Evolutionary conservation across 805 yeast species (phyloP).

Genomic region (Lachancea nothofagi): DNA sequence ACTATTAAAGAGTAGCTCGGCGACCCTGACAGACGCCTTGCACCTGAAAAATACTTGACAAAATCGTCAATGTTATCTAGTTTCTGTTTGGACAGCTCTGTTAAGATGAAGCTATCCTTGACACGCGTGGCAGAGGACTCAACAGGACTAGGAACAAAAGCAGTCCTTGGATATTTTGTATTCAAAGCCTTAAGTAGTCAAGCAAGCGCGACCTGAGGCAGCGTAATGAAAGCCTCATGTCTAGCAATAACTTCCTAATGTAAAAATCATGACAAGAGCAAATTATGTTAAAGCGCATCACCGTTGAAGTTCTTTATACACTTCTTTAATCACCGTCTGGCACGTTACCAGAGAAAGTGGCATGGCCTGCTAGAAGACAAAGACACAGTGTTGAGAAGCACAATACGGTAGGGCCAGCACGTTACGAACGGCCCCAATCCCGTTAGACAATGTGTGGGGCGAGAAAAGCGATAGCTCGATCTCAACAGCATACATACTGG

Average conservation of each 20-base stretch:
- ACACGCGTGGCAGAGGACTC: no score
- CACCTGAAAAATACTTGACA: no score
- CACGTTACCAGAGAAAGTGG: slow-evolving; percentile 42
- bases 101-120: no score
- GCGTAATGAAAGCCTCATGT: slow-evolving; percentile 42
- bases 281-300: slow-evolving; percentile 53
- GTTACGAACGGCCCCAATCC: slow-evolving; percentile 54
- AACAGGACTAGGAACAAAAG: no score
- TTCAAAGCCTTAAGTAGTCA: no score
- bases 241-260: slow-evolving; percentile 43
- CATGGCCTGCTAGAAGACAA: slow-evolving; percentile 66
- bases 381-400: slow-evolving; percentile 83
- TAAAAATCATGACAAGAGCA: slow-evolving; percentile 43
- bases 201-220: slow-evolving; percentile 68
- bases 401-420: slow-evolving; percentile 59
- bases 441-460: slow-evolving; percentile 57
- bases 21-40: no score
- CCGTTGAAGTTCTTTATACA: slow-evolving; percentile 51
- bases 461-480: slow-evolving; percentile 70
- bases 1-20: no score
- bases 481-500: slow-evolving; percentile 62
- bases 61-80: no score
- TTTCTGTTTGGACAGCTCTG: no score
- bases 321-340: slow-evolving; percentile 52
- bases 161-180: no score